Evolutionary conservation across 768 basidiomycete genomes (phyloP).

Genomic region (Tricholoma matsutake): DNA sequence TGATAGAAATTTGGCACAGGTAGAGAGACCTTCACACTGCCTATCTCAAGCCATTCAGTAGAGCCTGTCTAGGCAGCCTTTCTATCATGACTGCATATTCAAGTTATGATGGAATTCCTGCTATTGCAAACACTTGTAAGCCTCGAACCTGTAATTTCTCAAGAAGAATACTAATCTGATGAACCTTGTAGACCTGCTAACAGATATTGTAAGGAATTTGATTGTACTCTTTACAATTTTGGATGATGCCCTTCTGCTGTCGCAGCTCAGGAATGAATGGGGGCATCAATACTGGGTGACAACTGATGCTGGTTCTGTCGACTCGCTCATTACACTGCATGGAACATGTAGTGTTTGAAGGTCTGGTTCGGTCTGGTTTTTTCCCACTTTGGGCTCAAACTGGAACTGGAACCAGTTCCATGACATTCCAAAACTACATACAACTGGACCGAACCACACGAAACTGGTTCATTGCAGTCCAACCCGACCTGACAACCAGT

Average conservation of each 20-base stretch:
- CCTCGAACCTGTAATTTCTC: constrained; percentile 8
- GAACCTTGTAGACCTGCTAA: constrained; percentile 42
- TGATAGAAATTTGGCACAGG: constrained; percentile 58
- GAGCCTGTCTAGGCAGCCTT: constrained; percentile 56
- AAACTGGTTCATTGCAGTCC: no score
- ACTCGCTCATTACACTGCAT: constrained; percentile 53
- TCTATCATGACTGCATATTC: constrained; percentile 72
- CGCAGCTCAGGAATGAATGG: constrained; percentile 63
- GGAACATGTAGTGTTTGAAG: no score
- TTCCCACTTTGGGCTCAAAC: no score
- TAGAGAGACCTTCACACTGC: constrained; percentile 59
- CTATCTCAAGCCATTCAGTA: constrained; percentile 60
- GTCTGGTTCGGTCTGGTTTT: no score
- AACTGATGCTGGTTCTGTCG: constrained; percentile 59
- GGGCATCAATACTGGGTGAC: constrained; percentile 65
- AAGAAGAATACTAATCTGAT: background rate
- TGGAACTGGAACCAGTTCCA: no score
- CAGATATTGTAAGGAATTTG: constrained; percentile 44
- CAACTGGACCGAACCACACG: no score
- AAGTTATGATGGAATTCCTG: constrained; percentile 66
- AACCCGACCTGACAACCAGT: no score
- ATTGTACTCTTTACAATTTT: background rate
- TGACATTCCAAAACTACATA: no score
- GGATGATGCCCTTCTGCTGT: background rate
- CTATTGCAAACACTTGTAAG: constrained; percentile 55